A percentile compares a stretch with the other conserved stretches of the same genome.
These are phyloP conservation scores for Neurospora intermedia DNA, from an alignment of 495 filamentous ascomycete genomes.

Conservation along the genomic window DNA sequence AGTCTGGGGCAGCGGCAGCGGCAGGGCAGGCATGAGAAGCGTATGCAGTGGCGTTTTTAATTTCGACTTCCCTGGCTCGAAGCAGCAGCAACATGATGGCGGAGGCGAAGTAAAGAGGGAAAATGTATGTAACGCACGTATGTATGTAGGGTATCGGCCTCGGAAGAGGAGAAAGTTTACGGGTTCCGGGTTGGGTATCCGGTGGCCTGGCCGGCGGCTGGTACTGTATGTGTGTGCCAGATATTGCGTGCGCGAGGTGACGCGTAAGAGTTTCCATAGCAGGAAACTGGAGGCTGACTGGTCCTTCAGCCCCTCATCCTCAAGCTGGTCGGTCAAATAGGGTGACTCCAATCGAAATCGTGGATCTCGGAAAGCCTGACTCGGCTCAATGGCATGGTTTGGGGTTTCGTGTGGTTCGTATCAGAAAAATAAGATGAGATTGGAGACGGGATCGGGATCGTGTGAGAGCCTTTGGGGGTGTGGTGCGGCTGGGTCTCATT, in stretches of 20 bases:
- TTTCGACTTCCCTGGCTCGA: not conserved
- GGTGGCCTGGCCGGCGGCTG: not conserved
- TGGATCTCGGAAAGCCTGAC: not conserved
- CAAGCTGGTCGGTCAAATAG: not conserved
- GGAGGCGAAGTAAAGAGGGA: not conserved
- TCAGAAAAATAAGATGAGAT: not conserved
- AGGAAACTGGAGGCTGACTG: not conserved
- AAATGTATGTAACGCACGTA: not conserved
- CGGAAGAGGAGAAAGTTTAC: not conserved
- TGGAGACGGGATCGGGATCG: not conserved
- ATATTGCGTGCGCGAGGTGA: not conserved
- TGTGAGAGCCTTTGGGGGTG: not conserved
- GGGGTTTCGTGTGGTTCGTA: not conserved
- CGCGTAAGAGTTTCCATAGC: not conserved
- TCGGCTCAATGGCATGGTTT: not conserved
- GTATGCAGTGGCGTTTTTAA: not conserved
- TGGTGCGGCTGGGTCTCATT: not conserved
- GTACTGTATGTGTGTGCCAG: too few species aligned
- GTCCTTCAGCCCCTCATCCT: not conserved
- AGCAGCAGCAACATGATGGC: not conserved
- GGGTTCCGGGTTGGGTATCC: not conserved
- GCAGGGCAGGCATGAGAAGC: not conserved
- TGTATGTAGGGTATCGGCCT: not conserved
- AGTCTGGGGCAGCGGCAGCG: not conserved
- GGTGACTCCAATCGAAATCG: not conserved